Conservation (phyloP, 179 eudicot genomes). For the Monotropa hypopitys region DNA sequence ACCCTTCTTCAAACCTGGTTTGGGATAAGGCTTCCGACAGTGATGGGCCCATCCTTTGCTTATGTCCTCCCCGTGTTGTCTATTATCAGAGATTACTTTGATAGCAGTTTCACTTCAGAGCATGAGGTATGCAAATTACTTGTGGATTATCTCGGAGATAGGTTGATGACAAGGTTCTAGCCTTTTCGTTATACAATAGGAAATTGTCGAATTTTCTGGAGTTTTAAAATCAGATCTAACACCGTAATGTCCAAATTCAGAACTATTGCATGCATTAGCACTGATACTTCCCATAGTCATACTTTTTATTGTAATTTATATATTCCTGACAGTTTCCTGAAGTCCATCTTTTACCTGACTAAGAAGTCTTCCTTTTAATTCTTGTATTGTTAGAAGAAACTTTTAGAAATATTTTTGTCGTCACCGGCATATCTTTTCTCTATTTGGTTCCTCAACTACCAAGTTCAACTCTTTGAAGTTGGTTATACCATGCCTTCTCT, state of each 20-base stretch:
- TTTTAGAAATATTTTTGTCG: neutral
- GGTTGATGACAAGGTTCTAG: neutral
- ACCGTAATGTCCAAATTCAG: neutral
- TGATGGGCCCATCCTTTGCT: conserved; percentile 92
- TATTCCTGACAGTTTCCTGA: neutral
- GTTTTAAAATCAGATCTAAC: neutral
- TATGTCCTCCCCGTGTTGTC: conserved; percentile 52
- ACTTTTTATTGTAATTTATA: neutral
- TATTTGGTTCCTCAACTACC: no score
- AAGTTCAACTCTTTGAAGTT: neutral
- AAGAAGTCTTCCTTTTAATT: neutral
- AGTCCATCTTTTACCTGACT: neutral
- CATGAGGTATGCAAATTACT: conserved; percentile 50
- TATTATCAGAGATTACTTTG: conserved; percentile 37
- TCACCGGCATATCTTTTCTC: neutral
- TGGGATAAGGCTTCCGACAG: conserved; percentile 87
- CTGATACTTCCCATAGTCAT: neutral
- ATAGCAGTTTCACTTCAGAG: conserved; percentile 28
- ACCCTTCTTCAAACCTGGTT: conserved; percentile 78
- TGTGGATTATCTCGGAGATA: neutral
- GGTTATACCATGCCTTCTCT: neutral
- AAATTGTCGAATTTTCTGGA: neutral
- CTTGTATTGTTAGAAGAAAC: neutral
- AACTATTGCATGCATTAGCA: neutral
- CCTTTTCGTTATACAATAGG: neutral